Evolutionary conservation across 2,329 filamentous ascomycete species (phyloP), one percentile per base, ranked within the genome.

Genomic region (Fusarium veterinarium): DNA sequence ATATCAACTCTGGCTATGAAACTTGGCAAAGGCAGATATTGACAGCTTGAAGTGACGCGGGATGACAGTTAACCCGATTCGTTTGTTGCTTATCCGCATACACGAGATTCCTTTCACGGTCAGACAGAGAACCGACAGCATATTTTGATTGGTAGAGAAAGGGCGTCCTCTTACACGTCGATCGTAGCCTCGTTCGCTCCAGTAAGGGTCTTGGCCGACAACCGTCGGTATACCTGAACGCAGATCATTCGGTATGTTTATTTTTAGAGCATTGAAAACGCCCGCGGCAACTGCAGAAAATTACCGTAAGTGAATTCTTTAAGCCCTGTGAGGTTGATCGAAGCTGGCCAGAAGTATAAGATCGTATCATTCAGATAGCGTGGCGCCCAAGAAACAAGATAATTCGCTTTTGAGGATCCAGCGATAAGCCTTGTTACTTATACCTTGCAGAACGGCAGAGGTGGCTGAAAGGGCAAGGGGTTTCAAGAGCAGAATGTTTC

Each of bases 311-410:
- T 19, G 8, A 19, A 23, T 4, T 19, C 16, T 4, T 5, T 19
- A 6, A 23, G n/a, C 11, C 30, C 16, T 28, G 17, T 2, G 13
- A 52, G 23, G 7, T 10, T 37, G 6, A n/a, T 28, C 9, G 1
- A 37, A 16, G 9, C 1, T 2, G 7, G 13, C 0, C 5, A 2
- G 6, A 28, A 37, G 12, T 8, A 2, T 10, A 25, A 23, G 6
- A 37, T 37, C 48, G 23, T 13, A 35, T 20, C 23, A 16, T 20
- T 23, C 5, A 20, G 17, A 12, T 11, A 6, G 17, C 9, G 9
- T 37, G 23, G 23, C 33, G 33, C 14, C 17, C 8, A 37, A 20
- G 17, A 5, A 14, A 11, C 8, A n/a, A 12, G 49, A 37, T 8
- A 11, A 28, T 52, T 52, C 7, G n/a, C 11, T 6, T 19, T 31